Evolutionary conservation across 1,139 yeast genomes (phyloP), one percentile per base, ranked within the genome.

Genomic region (Saccharomyces hybrid): DNA sequence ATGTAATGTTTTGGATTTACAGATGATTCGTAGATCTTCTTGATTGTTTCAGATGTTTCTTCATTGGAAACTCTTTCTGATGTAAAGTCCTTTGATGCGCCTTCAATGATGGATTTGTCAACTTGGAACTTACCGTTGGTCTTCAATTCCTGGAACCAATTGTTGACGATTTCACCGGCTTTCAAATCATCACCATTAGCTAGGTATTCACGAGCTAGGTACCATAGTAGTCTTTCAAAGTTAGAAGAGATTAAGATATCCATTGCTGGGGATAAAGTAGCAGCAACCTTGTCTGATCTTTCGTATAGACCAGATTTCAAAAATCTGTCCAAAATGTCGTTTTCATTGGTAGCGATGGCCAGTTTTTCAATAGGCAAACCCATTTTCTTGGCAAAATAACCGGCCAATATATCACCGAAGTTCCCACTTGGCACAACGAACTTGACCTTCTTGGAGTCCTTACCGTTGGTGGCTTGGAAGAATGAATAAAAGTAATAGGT

Each of bases 261-360:
- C 99, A 93, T 93, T 38, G 99, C 99, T 60, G 99, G 99, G 1
- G 97, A 88, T 63, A 84, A 77, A 16, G 99, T 91, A 26, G 95
- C 89, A 70, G 86, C 88, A 47, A 91, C 99, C 53, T 82, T 84
- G 49, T 78, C 79, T 38, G 79, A 78, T 70, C 89, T 86, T 67
- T 83, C 90, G 68, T 93, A 93, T 61, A 82, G 78, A 59, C 97
- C 98, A 27, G 89, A 73, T 68, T 85, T 85, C 73, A 93, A 76
- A 76, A 93, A 95, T 74, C 99, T 84, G 73, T 93, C 89, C 67
- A 93, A 80, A 62, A 93, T 95, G 67, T 93, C 97, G 68, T 93
- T 93, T 67, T 88, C 93, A 70, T 93, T 93, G 48, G 99, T 93
- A 49, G 99, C 98, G 66, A 93, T 88, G 64, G 91, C 86, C 63